Conservation (phyloP, 768 basidiomycete genomes). For the Amanita inopinata region DNA sequence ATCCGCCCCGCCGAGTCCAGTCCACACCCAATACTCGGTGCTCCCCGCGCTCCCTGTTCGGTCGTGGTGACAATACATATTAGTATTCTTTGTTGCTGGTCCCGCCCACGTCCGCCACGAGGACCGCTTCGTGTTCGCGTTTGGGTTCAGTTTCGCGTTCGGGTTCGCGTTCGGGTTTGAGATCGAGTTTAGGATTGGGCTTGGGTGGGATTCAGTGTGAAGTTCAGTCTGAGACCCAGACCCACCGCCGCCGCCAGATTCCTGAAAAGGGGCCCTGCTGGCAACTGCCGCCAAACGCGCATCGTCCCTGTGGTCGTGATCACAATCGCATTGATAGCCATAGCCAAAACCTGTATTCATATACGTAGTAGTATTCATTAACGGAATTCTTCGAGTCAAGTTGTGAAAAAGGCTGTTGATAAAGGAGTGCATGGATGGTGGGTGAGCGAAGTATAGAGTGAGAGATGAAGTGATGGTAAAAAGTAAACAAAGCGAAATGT, state of each 20-base stretch:
- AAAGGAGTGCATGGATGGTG: conserved; percentile 4
- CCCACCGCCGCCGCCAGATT: too few species aligned
- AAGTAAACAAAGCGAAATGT: too few species aligned
- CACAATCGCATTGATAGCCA: neutral
- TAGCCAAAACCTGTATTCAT: neutral
- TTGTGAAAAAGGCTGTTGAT: neutral
- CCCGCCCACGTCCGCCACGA: neutral
- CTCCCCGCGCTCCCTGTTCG: neutral
- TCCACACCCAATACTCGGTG: conserved; percentile 8
- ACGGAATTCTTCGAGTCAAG: neutral
- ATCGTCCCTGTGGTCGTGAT: too few species aligned
- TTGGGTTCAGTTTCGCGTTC: neutral
- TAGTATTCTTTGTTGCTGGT: neutral
- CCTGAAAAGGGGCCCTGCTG: too few species aligned
- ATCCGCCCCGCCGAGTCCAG: neutral
- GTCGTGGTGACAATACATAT: conserved; percentile 5
- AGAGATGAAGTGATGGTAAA: too few species aligned
- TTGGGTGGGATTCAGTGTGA: too few species aligned
- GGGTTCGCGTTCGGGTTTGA: neutral
- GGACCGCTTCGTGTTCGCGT: neutral
- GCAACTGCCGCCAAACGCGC: too few species aligned
- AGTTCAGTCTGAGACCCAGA: too few species aligned
- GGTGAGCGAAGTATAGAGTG: too few species aligned
- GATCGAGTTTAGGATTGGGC: neutral
- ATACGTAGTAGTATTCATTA: neutral